Percentiles rank a stretch among this genome's conserved stretches.
phyloP scores from a whole-genome alignment of 306 rosid genomes.

The Clitoria ternatea region DNA sequence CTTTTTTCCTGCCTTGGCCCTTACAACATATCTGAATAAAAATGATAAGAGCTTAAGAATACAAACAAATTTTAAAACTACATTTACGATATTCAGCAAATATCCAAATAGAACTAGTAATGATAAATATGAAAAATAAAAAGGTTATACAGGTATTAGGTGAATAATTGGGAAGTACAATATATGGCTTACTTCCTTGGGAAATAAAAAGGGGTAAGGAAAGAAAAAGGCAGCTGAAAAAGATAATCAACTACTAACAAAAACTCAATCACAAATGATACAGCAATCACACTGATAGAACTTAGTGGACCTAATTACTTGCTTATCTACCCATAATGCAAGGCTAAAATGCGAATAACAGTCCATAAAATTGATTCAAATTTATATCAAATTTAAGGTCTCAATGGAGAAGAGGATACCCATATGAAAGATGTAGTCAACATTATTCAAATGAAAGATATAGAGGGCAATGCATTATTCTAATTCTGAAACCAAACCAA shows the following conservation, averaged over 20 bases:
- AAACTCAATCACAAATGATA: background rate
- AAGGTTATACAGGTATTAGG: background rate
- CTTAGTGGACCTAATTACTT: background rate
- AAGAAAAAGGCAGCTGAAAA: background rate
- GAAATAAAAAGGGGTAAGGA: background rate
- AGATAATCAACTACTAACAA: background rate
- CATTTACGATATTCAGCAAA: background rate
- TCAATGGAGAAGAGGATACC: background rate
- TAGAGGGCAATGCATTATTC: background rate
- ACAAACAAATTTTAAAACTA: background rate
- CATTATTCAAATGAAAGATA: background rate
- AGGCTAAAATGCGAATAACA: background rate
- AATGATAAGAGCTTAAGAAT: constrained; percentile 8
- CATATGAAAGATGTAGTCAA: background rate
- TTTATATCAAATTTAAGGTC: background rate
- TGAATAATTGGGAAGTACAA: background rate
- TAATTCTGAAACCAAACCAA: background rate
- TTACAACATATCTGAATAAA: constrained; percentile 75
- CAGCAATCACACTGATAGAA: background rate
- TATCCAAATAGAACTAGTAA: background rate
- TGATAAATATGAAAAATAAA: background rate
- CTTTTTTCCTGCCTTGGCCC: constrained; percentile 92
- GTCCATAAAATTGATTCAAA: background rate
- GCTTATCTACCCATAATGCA: background rate
- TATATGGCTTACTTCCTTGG: background rate